Percentiles rank a stretch among this genome's conserved stretches.
phyloP scores from a whole-genome alignment of 768 basidiomycete species.

The Crassisporium funariophilum region DNA sequence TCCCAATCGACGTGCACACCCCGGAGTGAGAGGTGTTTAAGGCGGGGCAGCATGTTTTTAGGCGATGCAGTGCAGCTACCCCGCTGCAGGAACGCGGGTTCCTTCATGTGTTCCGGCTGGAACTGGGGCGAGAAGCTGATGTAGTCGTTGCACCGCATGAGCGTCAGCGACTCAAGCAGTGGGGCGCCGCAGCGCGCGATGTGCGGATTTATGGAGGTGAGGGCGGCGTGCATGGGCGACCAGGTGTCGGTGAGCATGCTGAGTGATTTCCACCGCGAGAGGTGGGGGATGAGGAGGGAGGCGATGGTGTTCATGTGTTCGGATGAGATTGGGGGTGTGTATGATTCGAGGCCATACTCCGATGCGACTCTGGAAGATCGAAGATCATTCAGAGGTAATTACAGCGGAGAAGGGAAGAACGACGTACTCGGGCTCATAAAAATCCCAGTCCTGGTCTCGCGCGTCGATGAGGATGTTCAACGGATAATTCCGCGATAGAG shows the following conservation, averaged over 20 bases:
- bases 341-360: constrained; percentile 25
- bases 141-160: constrained; percentile 65
- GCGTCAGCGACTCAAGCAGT: constrained; percentile 48
- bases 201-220: constrained; percentile 43
- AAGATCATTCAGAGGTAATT: constrained; percentile 5
- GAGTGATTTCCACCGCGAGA: constrained; percentile 55
- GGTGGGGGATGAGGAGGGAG: constrained; percentile 50
- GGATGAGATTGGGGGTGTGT: constrained; percentile 39
- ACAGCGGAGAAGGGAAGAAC: constrained; percentile 3
- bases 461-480: constrained; percentile 61
- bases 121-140: constrained; percentile 47
- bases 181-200: constrained; percentile 39
- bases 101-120: constrained; percentile 40
- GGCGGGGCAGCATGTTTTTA: constrained; percentile 38
- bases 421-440: constrained; percentile 50
- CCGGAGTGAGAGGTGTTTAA: constrained; percentile 50
- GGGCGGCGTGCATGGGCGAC: constrained; percentile 58
- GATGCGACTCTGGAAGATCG: constrained; percentile 26
- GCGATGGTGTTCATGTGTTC: constrained; percentile 48
- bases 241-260: constrained; percentile 57
- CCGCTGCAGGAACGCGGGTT: constrained; percentile 35
- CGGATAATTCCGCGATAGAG: constrained; percentile 48
- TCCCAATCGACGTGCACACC: constrained; percentile 63
- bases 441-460: constrained; percentile 61
- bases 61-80: constrained; percentile 18